phyloP scores from a whole-genome alignment of 768 basidiomycete genomes.

The Naganishia friedmannii region DNA sequence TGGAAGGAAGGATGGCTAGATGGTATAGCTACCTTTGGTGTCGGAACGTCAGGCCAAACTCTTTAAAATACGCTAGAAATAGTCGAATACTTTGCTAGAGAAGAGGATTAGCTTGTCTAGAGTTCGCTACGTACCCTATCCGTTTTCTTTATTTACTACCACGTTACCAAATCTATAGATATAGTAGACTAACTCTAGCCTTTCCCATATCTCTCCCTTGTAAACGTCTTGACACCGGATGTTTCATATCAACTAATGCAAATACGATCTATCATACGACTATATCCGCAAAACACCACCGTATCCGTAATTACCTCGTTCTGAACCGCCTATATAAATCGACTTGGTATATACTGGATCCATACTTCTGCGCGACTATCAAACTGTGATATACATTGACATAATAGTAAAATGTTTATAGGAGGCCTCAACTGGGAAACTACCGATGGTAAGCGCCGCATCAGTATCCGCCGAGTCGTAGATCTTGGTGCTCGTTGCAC shows the following conservation, averaged over 20 bases:
- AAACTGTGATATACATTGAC: neutral
- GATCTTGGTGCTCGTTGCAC: neutral
- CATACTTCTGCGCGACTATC: slow-evolving; percentile 3
- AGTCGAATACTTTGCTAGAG: slow-evolving; percentile 12
- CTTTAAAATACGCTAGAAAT: neutral
- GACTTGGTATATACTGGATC: neutral
- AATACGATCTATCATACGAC: slow-evolving; percentile 54
- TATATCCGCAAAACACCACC: neutral
- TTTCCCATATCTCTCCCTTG: slow-evolving; percentile 54
- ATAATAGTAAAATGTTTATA: slow-evolving; percentile 95
- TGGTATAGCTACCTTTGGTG: neutral
- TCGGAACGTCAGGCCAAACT: no score
- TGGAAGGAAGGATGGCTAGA: slow-evolving; percentile 2
- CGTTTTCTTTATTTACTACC: slow-evolving; percentile 18
- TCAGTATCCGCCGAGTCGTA: slow-evolving; percentile 28
- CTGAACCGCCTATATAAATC: neutral
- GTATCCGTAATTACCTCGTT: neutral
- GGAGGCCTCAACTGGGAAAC: slow-evolving; percentile 99
- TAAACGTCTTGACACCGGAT: slow-evolving; percentile 55
- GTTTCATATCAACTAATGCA: slow-evolving; percentile 51
- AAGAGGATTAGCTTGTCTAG: slow-evolving; percentile 9
- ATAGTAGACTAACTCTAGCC: slow-evolving; percentile 31
- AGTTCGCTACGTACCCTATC: slow-evolving; percentile 24
- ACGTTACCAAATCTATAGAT: slow-evolving; percentile 36
- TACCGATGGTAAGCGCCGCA: slow-evolving; percentile 75